Percentiles rank a stretch among this genome's conserved stretches.
These are phyloP conservation scores for Alternaria gaisen DNA, from an alignment of 2,329 filamentous ascomycete species.

Conservation along the genomic window DNA sequence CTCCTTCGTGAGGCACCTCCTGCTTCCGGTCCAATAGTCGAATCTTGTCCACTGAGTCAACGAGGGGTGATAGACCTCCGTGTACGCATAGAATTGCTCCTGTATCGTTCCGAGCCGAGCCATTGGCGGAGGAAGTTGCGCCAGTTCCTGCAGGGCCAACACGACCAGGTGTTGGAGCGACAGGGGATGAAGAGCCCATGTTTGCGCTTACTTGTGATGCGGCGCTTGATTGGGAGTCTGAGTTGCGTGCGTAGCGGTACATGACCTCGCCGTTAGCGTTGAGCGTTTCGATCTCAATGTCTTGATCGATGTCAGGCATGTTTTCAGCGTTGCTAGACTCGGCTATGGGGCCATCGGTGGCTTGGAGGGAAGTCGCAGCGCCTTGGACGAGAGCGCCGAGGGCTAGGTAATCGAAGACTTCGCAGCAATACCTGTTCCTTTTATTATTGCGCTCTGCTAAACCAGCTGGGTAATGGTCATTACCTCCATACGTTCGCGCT, in stretches of 20 bases:
- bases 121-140: slow-evolving; percentile 74
- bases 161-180: slow-evolving; percentile 56
- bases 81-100: slow-evolving; percentile 91
- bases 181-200: slow-evolving; percentile 46
- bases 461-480: no score
- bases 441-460: slow-evolving; percentile 1
- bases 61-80: slow-evolving; percentile 87
- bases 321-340: slow-evolving; percentile 61
- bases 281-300: slow-evolving; percentile 92
- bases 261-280: slow-evolving; percentile 84
- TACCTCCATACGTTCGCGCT: slow-evolving; percentile 89
- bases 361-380: slow-evolving; percentile 72
- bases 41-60: slow-evolving; percentile 96
- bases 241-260: slow-evolving; percentile 69
- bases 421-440: slow-evolving; percentile 75
- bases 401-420: slow-evolving; percentile 96
- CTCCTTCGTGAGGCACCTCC: slow-evolving; percentile 96
- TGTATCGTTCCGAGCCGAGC: slow-evolving; percentile 62
- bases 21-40: slow-evolving; percentile 91
- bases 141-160: slow-evolving; percentile 81
- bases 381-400: slow-evolving; percentile 91
- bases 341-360: slow-evolving; percentile 63
- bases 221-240: slow-evolving; percentile 49
- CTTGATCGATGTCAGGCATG: slow-evolving; percentile 66
- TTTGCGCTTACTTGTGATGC: slow-evolving; percentile 43